Evolutionary conservation across 2,329 filamentous ascomycete species (phyloP).

Genomic region (Stagonosporopsis cucurbitacearum): DNA sequence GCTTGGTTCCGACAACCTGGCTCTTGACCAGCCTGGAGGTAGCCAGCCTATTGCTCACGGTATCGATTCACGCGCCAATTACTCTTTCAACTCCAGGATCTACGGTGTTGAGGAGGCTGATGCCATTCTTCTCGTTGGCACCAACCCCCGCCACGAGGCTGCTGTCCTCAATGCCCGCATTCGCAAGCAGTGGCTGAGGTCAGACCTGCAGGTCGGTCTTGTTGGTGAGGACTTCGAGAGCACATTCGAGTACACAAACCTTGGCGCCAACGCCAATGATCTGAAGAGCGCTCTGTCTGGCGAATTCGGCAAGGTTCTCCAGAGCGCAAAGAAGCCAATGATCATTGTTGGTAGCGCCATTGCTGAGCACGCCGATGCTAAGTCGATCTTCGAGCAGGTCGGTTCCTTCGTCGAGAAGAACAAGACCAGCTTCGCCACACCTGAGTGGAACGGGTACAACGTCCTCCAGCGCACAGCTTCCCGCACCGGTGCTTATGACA

Average conservation of each 20-base stretch:
- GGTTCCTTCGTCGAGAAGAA: conserved; percentile 94
- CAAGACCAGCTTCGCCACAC: conserved; percentile 81
- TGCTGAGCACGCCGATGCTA: conserved; percentile 88
- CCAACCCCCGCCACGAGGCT: conserved; percentile 94
- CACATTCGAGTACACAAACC: conserved; percentile 93
- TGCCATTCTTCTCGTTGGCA: conserved; percentile 88
- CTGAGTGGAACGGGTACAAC: conserved; percentile 98
- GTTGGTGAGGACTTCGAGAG: conserved; percentile 91
- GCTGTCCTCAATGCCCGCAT: conserved; percentile 96
- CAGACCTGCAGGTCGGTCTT: conserved; percentile 89
- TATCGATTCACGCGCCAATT: conserved; percentile 91
- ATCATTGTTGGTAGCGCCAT: conserved; percentile 94
- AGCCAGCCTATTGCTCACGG: conserved; percentile 87
- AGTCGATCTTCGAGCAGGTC: conserved; percentile 90
- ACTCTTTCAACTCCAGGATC: conserved; percentile 95
- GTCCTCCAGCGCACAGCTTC: conserved; percentile 93
- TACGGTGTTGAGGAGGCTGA: conserved; percentile 94
- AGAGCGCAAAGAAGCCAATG: conserved; percentile 88
- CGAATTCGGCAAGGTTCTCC: conserved; percentile 90
- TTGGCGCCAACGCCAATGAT: conserved; percentile 78
- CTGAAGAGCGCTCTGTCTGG: conserved; percentile 87
- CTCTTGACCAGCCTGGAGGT: conserved; percentile 86
- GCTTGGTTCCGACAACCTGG: conserved; percentile 94
- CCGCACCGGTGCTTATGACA: conserved; percentile 89
- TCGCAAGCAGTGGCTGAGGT: conserved; percentile 95